Percentiles rank a stretch among this genome's conserved stretches.
Evolutionary conservation across 2,329 filamentous ascomycete genomes (phyloP).

Genomic region (Grosmannia penicillata): DNA sequence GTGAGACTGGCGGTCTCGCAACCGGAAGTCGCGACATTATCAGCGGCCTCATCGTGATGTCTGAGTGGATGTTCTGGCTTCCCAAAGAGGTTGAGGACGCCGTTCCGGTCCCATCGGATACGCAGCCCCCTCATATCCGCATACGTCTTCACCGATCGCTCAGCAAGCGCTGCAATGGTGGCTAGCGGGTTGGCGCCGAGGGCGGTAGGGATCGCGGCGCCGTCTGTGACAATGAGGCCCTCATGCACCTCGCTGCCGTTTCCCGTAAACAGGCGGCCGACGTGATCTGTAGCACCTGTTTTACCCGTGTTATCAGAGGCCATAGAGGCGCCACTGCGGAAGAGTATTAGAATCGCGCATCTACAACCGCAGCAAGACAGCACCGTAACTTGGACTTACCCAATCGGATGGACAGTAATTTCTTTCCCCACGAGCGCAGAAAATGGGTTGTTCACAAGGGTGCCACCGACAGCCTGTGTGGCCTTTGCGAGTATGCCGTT

Average conservation of each 20-base stretch:
- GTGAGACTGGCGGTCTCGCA: constrained; percentile 16
- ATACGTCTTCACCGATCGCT: constrained; percentile 42
- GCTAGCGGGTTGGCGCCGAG: constrained; percentile 54
- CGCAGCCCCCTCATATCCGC: constrained; percentile 23
- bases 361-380: not conserved
- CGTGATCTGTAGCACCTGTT: constrained; percentile 45
- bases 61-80: constrained; percentile 24
- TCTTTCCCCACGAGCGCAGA: constrained; percentile 39
- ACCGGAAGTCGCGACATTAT: too few relatives aligned
- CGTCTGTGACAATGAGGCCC: constrained; percentile 49
- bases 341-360: too few relatives aligned
- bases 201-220: constrained; percentile 43
- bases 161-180: constrained; percentile 54
- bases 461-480: constrained; percentile 43
- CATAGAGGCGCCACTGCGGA: constrained; percentile 39
- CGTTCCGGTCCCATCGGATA: constrained; percentile 31
- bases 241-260: constrained; percentile 32
- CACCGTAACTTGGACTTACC: constrained; percentile 20
- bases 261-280: constrained; percentile 44
- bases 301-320: constrained; percentile 39
- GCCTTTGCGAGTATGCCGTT: constrained; percentile 36
- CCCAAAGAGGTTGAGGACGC: constrained; percentile 38
- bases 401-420: constrained; percentile 53
- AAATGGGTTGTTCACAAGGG: constrained; percentile 43
- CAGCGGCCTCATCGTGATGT: not conserved